phyloP scores from a whole-genome alignment of 176 grass and related monocot species.

The Triticum timopheevii region DNA sequence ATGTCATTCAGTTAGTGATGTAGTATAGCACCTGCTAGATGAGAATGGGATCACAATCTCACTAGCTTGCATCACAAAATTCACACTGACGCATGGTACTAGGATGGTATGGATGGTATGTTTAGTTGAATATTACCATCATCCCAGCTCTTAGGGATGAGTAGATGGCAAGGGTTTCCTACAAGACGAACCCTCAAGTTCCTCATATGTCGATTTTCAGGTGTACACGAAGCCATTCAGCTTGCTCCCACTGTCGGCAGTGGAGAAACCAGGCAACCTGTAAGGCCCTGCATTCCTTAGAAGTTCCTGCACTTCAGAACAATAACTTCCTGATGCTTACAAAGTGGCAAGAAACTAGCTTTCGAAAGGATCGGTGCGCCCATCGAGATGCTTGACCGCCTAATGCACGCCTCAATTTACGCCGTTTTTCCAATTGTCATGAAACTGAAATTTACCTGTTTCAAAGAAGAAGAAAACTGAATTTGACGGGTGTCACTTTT shows the following conservation, averaged over 20 bases:
- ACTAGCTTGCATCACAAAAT: not conserved
- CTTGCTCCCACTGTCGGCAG: constrained; percentile 84
- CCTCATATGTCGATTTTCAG: constrained; percentile 31
- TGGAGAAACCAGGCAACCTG: constrained; percentile 88
- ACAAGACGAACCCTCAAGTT: not conserved
- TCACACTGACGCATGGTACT: not conserved
- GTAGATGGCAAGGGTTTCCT: not conserved
- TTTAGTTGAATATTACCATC: not conserved
- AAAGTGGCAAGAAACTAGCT: not conserved
- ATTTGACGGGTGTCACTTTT: not conserved
- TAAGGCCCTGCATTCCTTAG: constrained; percentile 36
- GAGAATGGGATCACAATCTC: not conserved
- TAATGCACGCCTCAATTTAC: not conserved
- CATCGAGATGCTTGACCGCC: not conserved
- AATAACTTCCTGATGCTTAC: not conserved
- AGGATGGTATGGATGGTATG: not conserved
- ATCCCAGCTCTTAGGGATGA: not conserved
- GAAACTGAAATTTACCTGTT: not conserved
- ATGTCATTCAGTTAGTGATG: not conserved
- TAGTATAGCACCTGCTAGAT: not conserved
- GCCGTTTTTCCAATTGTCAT: not conserved
- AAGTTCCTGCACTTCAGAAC: not conserved
- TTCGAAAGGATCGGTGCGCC: not conserved
- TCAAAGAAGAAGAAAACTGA: not conserved
- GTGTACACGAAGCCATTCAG: constrained; percentile 87